Base-by-base conservation (phyloP, 108 stramenopile genomes). In the Pelagomonas calceolata region DNA sequence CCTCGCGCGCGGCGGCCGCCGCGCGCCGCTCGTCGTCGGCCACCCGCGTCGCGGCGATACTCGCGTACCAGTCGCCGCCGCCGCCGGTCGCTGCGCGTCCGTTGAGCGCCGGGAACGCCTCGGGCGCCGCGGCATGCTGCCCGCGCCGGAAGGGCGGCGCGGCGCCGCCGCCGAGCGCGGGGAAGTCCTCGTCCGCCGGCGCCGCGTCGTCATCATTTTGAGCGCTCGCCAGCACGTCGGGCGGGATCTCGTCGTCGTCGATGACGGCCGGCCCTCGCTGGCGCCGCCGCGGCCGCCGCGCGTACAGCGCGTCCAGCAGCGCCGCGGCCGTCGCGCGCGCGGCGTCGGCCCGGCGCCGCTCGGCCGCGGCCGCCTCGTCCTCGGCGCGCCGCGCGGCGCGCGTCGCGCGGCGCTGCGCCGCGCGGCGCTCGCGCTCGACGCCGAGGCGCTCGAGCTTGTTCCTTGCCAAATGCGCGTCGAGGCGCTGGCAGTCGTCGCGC, bases 401-500 rank as follows among this genome's bases (percentile, higher is more conserved):
- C 9, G 39, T 12, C 39, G 5, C 12, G 39, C 39, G 39, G 9
- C 12, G 5, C 39, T 43, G 9, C 39, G 39, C 39, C 9, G 39
- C 39, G 39, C 5, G 9, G 39, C 39, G 39, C 39, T 43, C 39
- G 9, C 12, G 39, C 9, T 5, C 39, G 39, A 43, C 39, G 39
- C 39, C 9, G 9, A 43, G 5, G 39, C 9, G 9, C 39, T 12
- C 9, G 9, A 60, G 51, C 7, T 12, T 12, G 72, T 68, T 39
- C n/a, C n/a, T 15, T 37, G 65, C 36, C 34, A 71, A 14, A 35
- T 64, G 63, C 32, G 14, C 70, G 63, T 71, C 70, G 7, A 71
- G 36, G 26, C 29, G 7, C 34, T 33, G 21, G 35, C 70, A 71
- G 10, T 71, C 70, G 4, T 10, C 32, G 9, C 4, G 9, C 10